A percentile compares a stretch with the other conserved stretches of the same genome.
These are phyloP conservation scores for Adansonia gregorii DNA, from an alignment of 441 rosid genomes.

Conservation along the genomic window DNA sequence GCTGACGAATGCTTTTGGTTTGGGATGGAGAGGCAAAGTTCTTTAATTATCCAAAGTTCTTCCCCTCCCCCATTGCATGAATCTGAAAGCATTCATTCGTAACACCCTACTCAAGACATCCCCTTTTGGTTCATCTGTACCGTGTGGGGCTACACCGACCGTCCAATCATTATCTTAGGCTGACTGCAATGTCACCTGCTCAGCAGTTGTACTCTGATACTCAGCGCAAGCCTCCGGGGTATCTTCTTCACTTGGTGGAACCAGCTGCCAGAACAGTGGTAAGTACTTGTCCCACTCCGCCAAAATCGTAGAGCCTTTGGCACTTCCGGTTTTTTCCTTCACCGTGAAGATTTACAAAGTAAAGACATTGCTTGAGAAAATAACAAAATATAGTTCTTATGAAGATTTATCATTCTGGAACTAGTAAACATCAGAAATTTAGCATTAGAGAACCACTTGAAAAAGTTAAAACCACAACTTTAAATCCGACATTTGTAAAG, in stretches of 20 bases:
- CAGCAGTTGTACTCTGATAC: constrained; percentile 68
- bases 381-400: background rate
- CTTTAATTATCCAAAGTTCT: no score
- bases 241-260: constrained; percentile 99
- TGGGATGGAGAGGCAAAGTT: no score
- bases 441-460: background rate
- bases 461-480: background rate
- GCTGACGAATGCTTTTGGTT: no score
- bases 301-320: constrained; percentile 73
- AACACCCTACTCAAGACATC: no score
- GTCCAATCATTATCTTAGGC: constrained; percentile 43
- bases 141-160: no score
- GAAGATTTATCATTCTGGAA: background rate
- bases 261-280: constrained; percentile 91
- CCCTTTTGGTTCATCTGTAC: no score
- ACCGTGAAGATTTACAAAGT: constrained; percentile 19
- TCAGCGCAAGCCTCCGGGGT: constrained; percentile 92
- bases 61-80: no score
- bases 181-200: constrained; percentile 75
- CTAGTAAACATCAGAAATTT: background rate
- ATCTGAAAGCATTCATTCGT: no score
- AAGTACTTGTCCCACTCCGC: constrained; percentile 84
- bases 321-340: constrained; percentile 94
- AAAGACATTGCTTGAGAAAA: background rate
- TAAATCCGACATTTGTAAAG: background rate